Evolutionary conservation across 768 basidiomycete genomes (phyloP), one percentile per base, ranked within the genome.

Genomic region (Boletus rubropictus): DNA sequence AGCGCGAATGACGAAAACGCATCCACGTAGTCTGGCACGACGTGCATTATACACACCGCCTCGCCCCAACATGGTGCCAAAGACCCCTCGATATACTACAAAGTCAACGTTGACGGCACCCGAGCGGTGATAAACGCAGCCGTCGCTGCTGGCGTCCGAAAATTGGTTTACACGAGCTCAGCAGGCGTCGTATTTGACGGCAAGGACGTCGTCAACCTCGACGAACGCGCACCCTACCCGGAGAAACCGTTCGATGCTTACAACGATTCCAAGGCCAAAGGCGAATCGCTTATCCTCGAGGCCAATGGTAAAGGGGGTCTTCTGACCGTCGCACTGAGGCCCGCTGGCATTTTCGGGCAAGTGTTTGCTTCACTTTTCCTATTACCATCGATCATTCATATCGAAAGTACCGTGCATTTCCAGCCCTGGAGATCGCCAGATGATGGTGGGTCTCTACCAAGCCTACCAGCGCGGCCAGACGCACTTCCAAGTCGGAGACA

Each of bases 291-390:
- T 31, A 84, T 97, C 7, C 71, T 99, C 3, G 81, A 74, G 24
- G 89, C 96, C 12, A 99, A 97, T 57, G 89, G 87, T 4, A 80
- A 84, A 57, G 79, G 78, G 18, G 90, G 88, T 12, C 72, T 98
- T 6, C 67, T 89, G 52, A 98, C 96, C 1, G 90, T 94, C 38
- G 88, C 93, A 12, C 69, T 98, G 35, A 74, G 96, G 32, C 95
- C 95, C 1, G 84, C 94, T 15, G 93, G 95, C 2, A 96, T 98
- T 57, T 98, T 97, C 58, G 96, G 96, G 92, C 89, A 52, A 42
- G 83, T 50, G 2, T 21, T 66, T 12, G 0, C 32, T 31, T 38
- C 36, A 6, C 15, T 15, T 44, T 28, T 27, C 24, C 11, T 32
- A 3, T 5, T 38, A 21, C 24, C 48, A 31, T 35, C 47, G 32